Evolutionary conservation across 768 basidiomycete genomes (phyloP), one percentile per base, ranked within the genome.

Genomic region (Rhodotorula diobovata): DNA sequence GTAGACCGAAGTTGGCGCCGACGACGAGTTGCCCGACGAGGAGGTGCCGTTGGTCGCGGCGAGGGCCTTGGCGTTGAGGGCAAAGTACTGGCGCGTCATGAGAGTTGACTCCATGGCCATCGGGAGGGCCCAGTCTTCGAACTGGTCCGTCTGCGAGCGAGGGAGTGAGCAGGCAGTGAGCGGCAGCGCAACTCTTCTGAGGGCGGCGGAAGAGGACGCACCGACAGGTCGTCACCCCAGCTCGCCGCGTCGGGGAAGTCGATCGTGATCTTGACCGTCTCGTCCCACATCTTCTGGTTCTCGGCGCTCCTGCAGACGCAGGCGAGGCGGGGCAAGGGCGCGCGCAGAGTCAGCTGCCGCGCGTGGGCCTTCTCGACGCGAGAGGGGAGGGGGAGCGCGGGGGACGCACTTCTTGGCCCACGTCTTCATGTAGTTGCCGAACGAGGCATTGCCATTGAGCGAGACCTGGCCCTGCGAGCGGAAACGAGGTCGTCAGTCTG

Each of bases 1-100:
- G 14, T 7, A 4, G 1, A 28, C 25, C 48, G 23, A 23, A 12
- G 11, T 28, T 7, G 48, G 48, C 34, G 54, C 35, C 14, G 54
- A 35, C 21, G 54, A 18, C 32, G 55, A 28, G 9, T 20, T 11
- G 35, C 37, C 14, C n/a, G 41, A 32, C 23, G 66, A 35, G 9
- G 45, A 50, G 35, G 65, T 37, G 41, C 41, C 41, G 48, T n/a
- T 32, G 57, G 39, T 10, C 3, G 56, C n/a, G 56, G 50, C 79
- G 73, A 89, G 68, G 53, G 83, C 78, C 61, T 88, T 86, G 18
- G 83, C 80, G 83, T 86, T 86, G 66, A 78, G 79, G n/a, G 81
- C 85, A 67, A 84, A 73, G 80, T 83, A 79, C 21, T 80, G 78
- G 64, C 81, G 83, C 28, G 81, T 83, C 80, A 80, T 84, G 74